Base-by-base conservation (phyloP, 2,329 filamentous ascomycete species). In the Diaporthe humulicola region DNA sequence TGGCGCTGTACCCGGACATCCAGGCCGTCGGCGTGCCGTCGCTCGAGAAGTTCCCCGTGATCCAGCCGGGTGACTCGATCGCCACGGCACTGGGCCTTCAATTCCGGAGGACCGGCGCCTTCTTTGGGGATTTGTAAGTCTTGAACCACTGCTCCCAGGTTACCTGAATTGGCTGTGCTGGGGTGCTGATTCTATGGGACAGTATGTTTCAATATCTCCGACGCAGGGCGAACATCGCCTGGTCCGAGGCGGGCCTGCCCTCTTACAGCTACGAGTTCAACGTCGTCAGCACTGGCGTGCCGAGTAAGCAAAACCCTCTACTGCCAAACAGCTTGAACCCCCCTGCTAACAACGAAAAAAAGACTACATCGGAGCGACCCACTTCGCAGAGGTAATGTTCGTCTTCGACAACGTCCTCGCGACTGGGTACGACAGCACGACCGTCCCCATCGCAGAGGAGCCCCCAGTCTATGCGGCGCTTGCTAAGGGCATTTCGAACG, bases 321-420 rank as follows among this genome's bases (percentile, higher is more conserved):
- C 9, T 17, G 10, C 3, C 36, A 28, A n/a, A 33, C 7, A 40
- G 40, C 38, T 42, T 12, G 28, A 33, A 19, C 6, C 2, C 25
- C 14, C 38, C 12, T 30, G 54, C 70, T 72, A 19, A 72, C 36
- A 33, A 28, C 2, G 8, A 19, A 42, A 25, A n/a, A 36, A 22
- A 71, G 70, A 40, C 3, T 64, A 42, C 19, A 33, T 42, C 28
- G 73, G 64, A 4, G 64, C 75, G 17, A 71, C 64, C 14, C 86
- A 87, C 77, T 86, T 86, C 79, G 81, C 87, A 73, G 88, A 90
- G 79, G 86, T 90, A 0, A 83, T 85, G 0, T 90, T 89, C 75
- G 88, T 90, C 9, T 88, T 91, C 69, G 79, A 89, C 76, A 91
- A 91, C 76, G 80, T 85, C 9, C 76, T 83, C 6, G 89, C 88